Conservation (phyloP, 345 rosid species). For the Gynandropsis gynandra region DNA sequence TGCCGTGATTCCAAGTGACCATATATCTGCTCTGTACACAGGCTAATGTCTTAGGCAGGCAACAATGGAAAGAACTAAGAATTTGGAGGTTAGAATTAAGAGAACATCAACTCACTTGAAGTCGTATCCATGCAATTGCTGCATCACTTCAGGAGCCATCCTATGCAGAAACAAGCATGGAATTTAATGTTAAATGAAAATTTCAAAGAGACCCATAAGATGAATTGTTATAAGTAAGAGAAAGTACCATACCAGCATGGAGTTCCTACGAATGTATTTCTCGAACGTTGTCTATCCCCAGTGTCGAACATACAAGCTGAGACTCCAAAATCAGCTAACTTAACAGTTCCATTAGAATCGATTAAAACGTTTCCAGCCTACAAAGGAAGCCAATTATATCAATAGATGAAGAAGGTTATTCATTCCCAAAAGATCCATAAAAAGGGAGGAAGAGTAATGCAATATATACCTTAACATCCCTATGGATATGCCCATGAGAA, state of each 20-base stretch:
- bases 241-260: conserved; percentile 98
- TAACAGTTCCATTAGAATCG: conserved; percentile 72
- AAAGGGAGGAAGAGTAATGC: conserved; percentile 3
- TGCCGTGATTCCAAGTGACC: conserved; percentile 99
- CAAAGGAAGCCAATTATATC: conserved; percentile 23
- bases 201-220: conserved; percentile 9
- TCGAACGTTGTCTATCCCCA: conserved; percentile 92
- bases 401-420: conserved; percentile 8
- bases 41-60: conserved; percentile 22
- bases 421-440: conserved; percentile 8
- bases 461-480: conserved; percentile 86
- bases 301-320: conserved; percentile 98
- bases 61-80: conserved; percentile 2
- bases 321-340: conserved; percentile 96
- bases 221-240: conserved; percentile 12
- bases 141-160: conserved; percentile 99
- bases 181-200: conserved; percentile 9
- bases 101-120: conserved; percentile 66
- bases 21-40: conserved; percentile 82
- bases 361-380: conserved; percentile 95
- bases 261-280: conserved; percentile 98
- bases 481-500: conserved; percentile 87
- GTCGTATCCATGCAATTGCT: conserved; percentile 98
- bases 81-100: conserved; percentile 15
- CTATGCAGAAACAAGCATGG: conserved; percentile 35